A percentile compares a stretch with the other conserved stretches of the same genome.
phyloP scores from a whole-genome alignment of 2,329 filamentous ascomycete genomes.

The Aspergillus fijiensis region DNA sequence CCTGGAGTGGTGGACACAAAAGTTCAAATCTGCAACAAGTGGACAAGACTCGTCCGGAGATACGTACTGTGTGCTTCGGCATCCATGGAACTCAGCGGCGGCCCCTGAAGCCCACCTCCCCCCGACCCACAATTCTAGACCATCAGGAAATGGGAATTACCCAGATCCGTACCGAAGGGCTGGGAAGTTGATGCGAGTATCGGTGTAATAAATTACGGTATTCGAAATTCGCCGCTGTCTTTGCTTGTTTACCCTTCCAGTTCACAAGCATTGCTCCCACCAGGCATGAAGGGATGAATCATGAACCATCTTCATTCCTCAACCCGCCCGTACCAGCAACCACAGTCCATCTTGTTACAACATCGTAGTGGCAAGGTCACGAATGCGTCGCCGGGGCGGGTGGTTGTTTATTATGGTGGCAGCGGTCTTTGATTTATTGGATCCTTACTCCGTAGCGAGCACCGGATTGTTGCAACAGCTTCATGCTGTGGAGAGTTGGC shows the following conservation, averaged over 20 bases:
- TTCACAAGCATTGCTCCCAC: background rate
- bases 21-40: background rate
- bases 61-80: slow-evolving; percentile 1
- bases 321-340: slow-evolving; percentile 2
- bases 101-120: slow-evolving; percentile 6
- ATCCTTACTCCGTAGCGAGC: background rate
- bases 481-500: background rate
- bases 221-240: background rate
- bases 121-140: background rate
- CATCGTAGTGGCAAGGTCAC: slow-evolving; percentile 2
- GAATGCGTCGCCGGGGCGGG: slow-evolving; percentile 5
- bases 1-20: background rate
- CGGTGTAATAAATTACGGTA: background rate
- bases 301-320: slow-evolving; percentile 4
- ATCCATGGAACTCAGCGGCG: slow-evolving; percentile 7
- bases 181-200: background rate
- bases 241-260: background rate
- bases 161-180: background rate
- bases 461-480: background rate
- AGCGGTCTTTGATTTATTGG: background rate
- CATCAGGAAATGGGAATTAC: background rate
- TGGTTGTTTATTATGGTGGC: slow-evolving; percentile 1
- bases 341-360: background rate
- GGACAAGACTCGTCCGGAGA: background rate
- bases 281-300: slow-evolving; percentile 6